Conservation (phyloP, 23 red algal species). For the Gracilaria gracilis region DNA sequence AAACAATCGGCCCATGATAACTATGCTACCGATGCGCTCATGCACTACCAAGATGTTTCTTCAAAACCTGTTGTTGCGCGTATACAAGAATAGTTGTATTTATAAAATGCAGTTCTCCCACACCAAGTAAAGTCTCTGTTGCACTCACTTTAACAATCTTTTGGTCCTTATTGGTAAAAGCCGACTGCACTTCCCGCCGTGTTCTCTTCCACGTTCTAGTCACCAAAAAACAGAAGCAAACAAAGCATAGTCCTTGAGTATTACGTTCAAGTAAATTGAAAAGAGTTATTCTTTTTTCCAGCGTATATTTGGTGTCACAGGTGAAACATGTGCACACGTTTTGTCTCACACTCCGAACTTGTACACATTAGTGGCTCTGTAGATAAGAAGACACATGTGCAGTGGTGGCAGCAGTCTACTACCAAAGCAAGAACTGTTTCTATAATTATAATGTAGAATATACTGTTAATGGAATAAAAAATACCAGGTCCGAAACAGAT, state of each 20-base stretch:
- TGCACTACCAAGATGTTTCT: background rate
- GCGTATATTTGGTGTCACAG: constrained; percentile 20
- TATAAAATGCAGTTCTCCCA: constrained; percentile 81
- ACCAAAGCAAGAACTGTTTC: too few relatives aligned
- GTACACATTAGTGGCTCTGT: background rate
- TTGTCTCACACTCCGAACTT: background rate
- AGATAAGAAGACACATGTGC: too few relatives aligned
- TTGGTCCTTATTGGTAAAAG: constrained; percentile 20
- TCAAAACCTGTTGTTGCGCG: too few relatives aligned
- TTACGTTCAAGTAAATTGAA: constrained; percentile 77
- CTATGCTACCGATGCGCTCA: background rate
- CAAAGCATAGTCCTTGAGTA: constrained; percentile 55
- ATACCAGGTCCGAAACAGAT: too few relatives aligned
- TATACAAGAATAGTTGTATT: constrained; percentile 3
- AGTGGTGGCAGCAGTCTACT: too few relatives aligned
- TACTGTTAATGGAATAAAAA: too few relatives aligned
- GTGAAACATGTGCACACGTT: constrained; percentile 5
- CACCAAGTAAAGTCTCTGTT: constrained; percentile 79
- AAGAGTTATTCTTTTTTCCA: constrained; percentile 50
- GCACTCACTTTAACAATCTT: constrained; percentile 58
- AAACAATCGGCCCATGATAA: background rate
- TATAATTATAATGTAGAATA: too few relatives aligned
- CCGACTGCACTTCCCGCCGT: constrained; percentile 29
- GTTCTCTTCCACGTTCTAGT: constrained; percentile 25
- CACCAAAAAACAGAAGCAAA: constrained; percentile 73